Evolutionary conservation across 192 early-diverging fungal genomes (phyloP), one percentile per base, ranked within the genome.

Genomic region (Spizellomyces sp.): DNA sequence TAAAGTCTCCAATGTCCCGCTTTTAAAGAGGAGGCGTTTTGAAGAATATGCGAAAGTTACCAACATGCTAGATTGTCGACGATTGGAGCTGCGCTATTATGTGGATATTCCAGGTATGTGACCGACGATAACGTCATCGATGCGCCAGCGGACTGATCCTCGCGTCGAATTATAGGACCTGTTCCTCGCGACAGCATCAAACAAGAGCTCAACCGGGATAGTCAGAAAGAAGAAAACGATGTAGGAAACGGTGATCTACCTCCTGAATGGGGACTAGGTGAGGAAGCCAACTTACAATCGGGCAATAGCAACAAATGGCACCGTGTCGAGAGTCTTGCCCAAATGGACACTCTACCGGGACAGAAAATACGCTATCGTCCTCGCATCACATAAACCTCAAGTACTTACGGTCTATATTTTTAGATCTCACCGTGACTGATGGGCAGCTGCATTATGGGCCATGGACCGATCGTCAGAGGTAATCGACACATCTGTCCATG

Each of bases 391-490:
- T 36, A 3, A 3, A 36, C 27, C 27, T 36, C 27, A 36, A 36
- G 27, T 36, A 36, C 27, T 36, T 36, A 36, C 27, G 27, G 3
- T 56, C 0, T 54, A 14, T 41, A 17, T 19, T 41, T 61, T 27
- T 41, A 5, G 84, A 88, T 4, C n/a, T 94, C 19, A 74, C 76
- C 43, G 67, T 89, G 47, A 65, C 74, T 42, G 83, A 89, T 70
- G 89, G 80, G 6, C 77, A 82, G 6, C 62, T 93, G 0, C 82
- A 88, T 48, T 94, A 94, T 64, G 92, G 92, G 2, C 92, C 92
- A 14, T 94, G 92, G 92, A 83, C 90, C 10, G 89, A 92, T 74
- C 81, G 90, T 22, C 92, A 94, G 62, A 78, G 91, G 84, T 85
- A 70, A 58, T 8, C 27, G 45, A 21, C 44, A 64, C 2, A 45